A percentile compares a stretch with the other conserved stretches of the same genome.
Conservation (phyloP, 2,329 filamentous ascomycete species). For the Septoria linicola region DNA sequence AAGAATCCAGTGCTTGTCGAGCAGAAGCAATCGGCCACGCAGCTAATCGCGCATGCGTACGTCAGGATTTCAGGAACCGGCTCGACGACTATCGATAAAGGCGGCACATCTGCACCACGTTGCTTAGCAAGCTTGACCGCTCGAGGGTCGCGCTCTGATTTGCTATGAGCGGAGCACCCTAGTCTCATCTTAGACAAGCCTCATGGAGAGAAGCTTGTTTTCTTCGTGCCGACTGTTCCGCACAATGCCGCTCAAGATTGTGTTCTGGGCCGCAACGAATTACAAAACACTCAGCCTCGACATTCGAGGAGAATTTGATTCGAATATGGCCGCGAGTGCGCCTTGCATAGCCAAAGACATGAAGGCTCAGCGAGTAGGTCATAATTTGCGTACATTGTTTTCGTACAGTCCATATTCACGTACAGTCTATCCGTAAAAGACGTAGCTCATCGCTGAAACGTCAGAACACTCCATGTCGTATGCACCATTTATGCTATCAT, state of each 20-base stretch:
- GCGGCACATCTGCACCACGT: neutral
- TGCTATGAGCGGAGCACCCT: neutral
- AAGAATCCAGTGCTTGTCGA: too few relatives aligned
- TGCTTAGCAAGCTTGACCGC: too few relatives aligned
- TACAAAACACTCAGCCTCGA: too few relatives aligned
- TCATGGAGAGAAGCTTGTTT: slow-evolving; percentile 14
- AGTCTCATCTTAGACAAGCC: slow-evolving; percentile 11
- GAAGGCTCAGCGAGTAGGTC: neutral
- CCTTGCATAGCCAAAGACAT: too few relatives aligned
- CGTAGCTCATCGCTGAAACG: too few relatives aligned
- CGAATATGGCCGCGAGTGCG: too few relatives aligned
- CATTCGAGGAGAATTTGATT: too few relatives aligned
- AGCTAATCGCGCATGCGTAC: neutral
- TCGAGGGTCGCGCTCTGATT: neutral
- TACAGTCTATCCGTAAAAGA: slow-evolving; percentile 4
- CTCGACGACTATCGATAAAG: neutral
- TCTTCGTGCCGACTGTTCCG: slow-evolving; percentile 1
- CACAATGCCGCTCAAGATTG: too few relatives aligned
- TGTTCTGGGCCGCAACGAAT: too few relatives aligned
- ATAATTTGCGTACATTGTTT: neutral
- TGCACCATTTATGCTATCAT: slow-evolving; percentile 1
- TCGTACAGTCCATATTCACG: slow-evolving; percentile 1
- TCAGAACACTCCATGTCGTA: neutral
- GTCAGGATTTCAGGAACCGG: slow-evolving; percentile 3
- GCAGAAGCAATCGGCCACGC: too few relatives aligned